Conservation (phyloP, 2,329 filamentous ascomycete genomes). For the Epichloe uncinata region DNA sequence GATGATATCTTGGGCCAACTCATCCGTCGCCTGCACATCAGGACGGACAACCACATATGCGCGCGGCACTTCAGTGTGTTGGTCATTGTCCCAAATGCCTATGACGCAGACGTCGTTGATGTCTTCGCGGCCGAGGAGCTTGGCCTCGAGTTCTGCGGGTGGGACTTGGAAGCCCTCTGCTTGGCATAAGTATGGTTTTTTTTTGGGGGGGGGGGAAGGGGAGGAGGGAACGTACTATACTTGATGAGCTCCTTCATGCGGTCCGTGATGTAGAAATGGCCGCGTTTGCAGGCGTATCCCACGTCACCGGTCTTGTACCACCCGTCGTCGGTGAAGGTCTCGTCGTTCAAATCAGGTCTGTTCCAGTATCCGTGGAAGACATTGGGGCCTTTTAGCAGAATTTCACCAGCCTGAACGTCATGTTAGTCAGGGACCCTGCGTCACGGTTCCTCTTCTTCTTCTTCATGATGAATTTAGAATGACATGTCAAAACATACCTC, state of each 20-base stretch:
- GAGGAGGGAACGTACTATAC: slow-evolving; percentile 27
- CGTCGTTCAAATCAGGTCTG: slow-evolving; percentile 54
- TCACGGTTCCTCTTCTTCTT: not conserved
- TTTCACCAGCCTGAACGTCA: slow-evolving; percentile 33
- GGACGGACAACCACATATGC: slow-evolving; percentile 24
- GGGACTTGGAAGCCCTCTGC: slow-evolving; percentile 54
- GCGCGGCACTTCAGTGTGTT: slow-evolving; percentile 55
- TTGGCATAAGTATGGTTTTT: slow-evolving; percentile 23
- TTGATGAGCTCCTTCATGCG: slow-evolving; percentile 57
- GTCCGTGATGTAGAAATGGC: slow-evolving; percentile 85
- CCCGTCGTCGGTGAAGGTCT: slow-evolving; percentile 61
- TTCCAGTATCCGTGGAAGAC: slow-evolving; percentile 70
- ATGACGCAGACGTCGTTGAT: slow-evolving; percentile 51
- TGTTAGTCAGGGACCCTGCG: not conserved
- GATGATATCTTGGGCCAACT: slow-evolving; percentile 20
- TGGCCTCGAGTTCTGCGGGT: slow-evolving; percentile 49
- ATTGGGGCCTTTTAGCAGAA: slow-evolving; percentile 70
- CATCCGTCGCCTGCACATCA: slow-evolving; percentile 22
- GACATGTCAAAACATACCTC: slow-evolving; percentile 15
- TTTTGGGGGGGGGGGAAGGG: no score
- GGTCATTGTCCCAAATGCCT: slow-evolving; percentile 42
- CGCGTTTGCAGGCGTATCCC: slow-evolving; percentile 60
- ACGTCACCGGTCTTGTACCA: slow-evolving; percentile 90
- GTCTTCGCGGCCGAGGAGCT: slow-evolving; percentile 29
- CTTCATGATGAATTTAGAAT: no score